Base-by-base conservation (phyloP, 805 yeast species). In the Yarrowia sp. region DNA sequence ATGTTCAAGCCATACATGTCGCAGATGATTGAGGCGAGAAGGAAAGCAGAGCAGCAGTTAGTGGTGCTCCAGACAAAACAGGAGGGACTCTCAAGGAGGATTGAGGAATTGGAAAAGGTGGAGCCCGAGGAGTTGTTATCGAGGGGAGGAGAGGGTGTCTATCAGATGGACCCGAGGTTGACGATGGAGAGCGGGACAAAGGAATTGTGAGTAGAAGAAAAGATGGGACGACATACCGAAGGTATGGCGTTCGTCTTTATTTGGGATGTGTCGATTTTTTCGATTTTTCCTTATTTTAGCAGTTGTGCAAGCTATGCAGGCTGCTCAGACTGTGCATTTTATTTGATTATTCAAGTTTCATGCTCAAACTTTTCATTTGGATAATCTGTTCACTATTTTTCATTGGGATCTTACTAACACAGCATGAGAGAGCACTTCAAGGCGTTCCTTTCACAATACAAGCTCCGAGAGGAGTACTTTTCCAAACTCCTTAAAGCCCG, bases 1-100 rank as follows among this genome's bases (percentile, higher is more conserved):
- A 58, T 58, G 64, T 58, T 58, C 51, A 58, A 58, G 18, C 64
- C 64, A n/a, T 44, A 58, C 51, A 58, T 58, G 64, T 58, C 64
- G 18, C 64, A 58, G 31, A 58, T 58, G 64, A 58, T 58, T 33
- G 64, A 43, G 41, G 50, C 64, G 6, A 51, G 64, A 2, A 41
- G 51, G 11, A 18, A 58, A n/a, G 64, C 51, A 3, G 64, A 58
- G 11, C 51, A 58, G 41, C 39, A 33, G 15, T 1, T 33, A n/a
- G n/a, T 11, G 1, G 22, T 14, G 1, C 22, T 58, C 17, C 15
- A 43, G 44, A 17, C 41, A 4, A 17, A 43, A 1, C 8, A 14
- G 10, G 22, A 11, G 14, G 31, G 15, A 15, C 33, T 55, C 1
- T 7, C 38, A 2, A 9, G 8, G 15, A 39, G 18, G 7, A 42